Base-by-base conservation (phyloP, 768 basidiomycete species). In the Pilatotrama ljubarskyi region DNA sequence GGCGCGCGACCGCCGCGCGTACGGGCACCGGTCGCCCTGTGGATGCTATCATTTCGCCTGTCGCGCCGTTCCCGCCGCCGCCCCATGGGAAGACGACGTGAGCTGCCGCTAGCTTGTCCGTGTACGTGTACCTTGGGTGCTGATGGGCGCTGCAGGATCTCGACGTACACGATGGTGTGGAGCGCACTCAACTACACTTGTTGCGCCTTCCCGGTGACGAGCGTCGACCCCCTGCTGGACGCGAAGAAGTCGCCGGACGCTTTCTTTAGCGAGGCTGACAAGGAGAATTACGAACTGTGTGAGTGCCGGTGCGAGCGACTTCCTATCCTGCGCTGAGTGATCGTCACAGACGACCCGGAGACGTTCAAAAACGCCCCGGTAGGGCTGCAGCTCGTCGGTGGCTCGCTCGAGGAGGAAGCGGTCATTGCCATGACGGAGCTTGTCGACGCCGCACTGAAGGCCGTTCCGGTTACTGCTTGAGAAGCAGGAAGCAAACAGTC, bases 351-450 rank as follows among this genome's bases (percentile, higher is more conserved):
- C 65, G 74, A 85, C 20, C 86, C 88, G 0, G 73, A 76, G 18
- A 75, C 69, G 0, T 89, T 81, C 69, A 71, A 70, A 55, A 80
- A 83, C 56, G 85, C 84, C 0, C 90, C 90, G 0, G 75, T 91
- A 17, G 73, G 77, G 6, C 69, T 92, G 29, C 90, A 92, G 69
- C 68, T 91, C 8, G 77, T 90, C 9, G 88, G 86, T 2, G 78
- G 85, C 43, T 87, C 85, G 5, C 74, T 84, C 58, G 90, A 91
- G 66, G 91, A 92, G 65, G 90, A 92, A 65, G 90, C 84, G 0
- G 81, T 90, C 2, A 80, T 91, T 51, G 80, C 76, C 0, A 84
- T 91, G 82, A 78, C 82, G 6, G 85, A 89, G 66, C 79, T 91
- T 22, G 82, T 88, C 11, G 85, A 84, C 46, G 69, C 69, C 0